Base-by-base conservation (phyloP, 495 filamentous ascomycete species). In the Amniculicola lignicola region DNA sequence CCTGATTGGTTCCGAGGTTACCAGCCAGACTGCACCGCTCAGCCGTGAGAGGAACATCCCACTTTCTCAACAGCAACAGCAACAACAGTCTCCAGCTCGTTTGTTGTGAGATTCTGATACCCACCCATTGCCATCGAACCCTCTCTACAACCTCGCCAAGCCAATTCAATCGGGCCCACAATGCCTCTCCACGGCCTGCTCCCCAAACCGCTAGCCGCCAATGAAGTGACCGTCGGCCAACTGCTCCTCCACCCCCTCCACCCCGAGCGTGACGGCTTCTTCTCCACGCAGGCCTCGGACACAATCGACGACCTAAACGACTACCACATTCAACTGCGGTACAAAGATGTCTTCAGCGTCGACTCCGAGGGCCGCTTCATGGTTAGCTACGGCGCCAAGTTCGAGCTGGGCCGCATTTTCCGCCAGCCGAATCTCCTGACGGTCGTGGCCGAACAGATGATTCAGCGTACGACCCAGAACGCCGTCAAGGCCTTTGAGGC, bases 121-220 rank as follows among this genome's bases (percentile, higher is more conserved):
- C n/a, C n/a, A n/a, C n/a, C n/a, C n/a, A n/a, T n/a, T n/a, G n/a
- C n/a, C n/a, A n/a, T n/a, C n/a, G n/a, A n/a, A n/a, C n/a, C n/a
- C n/a, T n/a, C n/a, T n/a, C n/a, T n/a, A n/a, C n/a, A n/a, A n/a
- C n/a, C n/a, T n/a, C n/a, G n/a, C n/a, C n/a, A n/a, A n/a, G n/a
- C n/a, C n/a, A n/a, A n/a, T n/a, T n/a, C n/a, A n/a, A n/a, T n/a
- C n/a, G n/a, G n/a, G n/a, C n/a, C n/a, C 35, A 33, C 43, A 9
- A 61, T 61, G 58, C 44, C 51, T n/a, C 58, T 61, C 44, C 58
- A 60, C 61, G 61, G 55, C 56, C 56, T 64, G 40, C 61, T 64
- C 51, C 61, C 61, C 4, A 56, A 57, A 29, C 61, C 61, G 16
- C 56, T 64, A 38, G 41, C 61, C 31, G 5, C 61, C 0, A 36